A percentile compares a stretch with the other conserved stretches of the same genome.
These are phyloP conservation scores for Mortierella sp. DNA, from an alignment of 371 early-diverging fungal species.

Conservation along the genomic window DNA sequence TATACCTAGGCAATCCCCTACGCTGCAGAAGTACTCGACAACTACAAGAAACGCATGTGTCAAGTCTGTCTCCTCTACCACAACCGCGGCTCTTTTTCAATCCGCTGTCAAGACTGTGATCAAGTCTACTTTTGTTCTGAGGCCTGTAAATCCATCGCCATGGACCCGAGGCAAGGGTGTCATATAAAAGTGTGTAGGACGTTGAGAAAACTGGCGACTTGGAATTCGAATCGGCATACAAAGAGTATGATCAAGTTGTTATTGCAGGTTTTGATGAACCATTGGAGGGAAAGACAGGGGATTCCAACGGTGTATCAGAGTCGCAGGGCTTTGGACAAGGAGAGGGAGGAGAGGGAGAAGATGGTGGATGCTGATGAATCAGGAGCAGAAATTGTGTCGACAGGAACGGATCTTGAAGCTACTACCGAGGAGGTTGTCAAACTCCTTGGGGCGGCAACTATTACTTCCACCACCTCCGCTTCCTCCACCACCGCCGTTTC, in stretches of 20 bases:
- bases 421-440: neutral
- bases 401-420: neutral
- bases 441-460: neutral
- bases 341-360: neutral
- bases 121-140: slow-evolving; percentile 54
- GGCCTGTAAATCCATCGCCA: slow-evolving; percentile 42
- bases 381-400: neutral
- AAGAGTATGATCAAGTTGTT: slow-evolving; percentile 57
- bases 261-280: slow-evolving; percentile 45
- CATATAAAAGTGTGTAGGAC: slow-evolving; percentile 43
- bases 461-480: neutral
- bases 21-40: slow-evolving; percentile 58
- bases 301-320: slow-evolving; percentile 30
- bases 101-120: slow-evolving; percentile 53
- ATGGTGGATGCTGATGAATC: neutral
- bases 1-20: slow-evolving; percentile 46
- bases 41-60: slow-evolving; percentile 55
- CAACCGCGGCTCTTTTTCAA: slow-evolving; percentile 35
- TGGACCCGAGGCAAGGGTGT: slow-evolving; percentile 36
- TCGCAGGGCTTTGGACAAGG: neutral
- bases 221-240: slow-evolving; percentile 56
- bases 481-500: neutral
- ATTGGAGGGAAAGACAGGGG: slow-evolving; percentile 55
- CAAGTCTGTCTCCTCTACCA: slow-evolving; percentile 56
- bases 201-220: slow-evolving; percentile 48